A percentile compares a stretch with the other conserved stretches of the same genome.
These are phyloP conservation scores for Nitzschia putrida DNA, from an alignment of 108 stramenopile genomes.

Conservation along the genomic window DNA sequence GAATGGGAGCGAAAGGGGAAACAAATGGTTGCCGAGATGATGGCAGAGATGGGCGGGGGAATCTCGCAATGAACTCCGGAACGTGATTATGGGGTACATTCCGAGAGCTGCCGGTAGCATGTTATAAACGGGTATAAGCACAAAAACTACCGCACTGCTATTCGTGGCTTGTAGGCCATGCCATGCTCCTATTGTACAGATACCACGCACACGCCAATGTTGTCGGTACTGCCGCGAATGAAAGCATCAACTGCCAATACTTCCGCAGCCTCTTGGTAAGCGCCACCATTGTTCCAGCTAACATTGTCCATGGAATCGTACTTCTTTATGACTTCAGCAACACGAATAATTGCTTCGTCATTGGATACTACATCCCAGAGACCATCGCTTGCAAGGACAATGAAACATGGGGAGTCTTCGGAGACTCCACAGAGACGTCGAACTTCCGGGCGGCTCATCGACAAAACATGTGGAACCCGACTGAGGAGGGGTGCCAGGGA, in stretches of 20 bases:
- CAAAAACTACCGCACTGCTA: no score
- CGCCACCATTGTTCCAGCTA: conserved; percentile 42
- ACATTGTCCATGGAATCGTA: conserved; percentile 25
- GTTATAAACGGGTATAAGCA: no score
- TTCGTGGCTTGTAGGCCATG: no score
- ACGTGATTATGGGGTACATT: no score
- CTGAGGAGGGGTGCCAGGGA: conserved; percentile 61
- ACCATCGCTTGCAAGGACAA: conserved; percentile 92
- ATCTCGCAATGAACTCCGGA: no score
- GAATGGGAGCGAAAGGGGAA: no score
- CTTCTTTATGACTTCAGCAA: conserved; percentile 37
- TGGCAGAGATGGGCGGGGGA: no score
- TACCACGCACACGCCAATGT: conserved; percentile 91
- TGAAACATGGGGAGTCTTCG: conserved; percentile 63
- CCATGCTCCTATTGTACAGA: conserved; percentile 3
- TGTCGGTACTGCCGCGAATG: conserved; percentile 89
- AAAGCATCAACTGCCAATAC: conserved; percentile 84
- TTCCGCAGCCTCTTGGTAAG: conserved; percentile 83
- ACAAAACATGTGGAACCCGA: conserved; percentile 63
- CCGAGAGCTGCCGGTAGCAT: no score
- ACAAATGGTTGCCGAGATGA: no score
- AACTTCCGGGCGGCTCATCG: conserved; percentile 54
- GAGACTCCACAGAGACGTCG: conserved; percentile 39
- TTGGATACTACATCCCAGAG: conserved; percentile 94
- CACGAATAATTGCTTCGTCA: conserved; percentile 86